phyloP scores from a whole-genome alignment of 805 yeast genomes.

The Starmerella vaccinii region DNA sequence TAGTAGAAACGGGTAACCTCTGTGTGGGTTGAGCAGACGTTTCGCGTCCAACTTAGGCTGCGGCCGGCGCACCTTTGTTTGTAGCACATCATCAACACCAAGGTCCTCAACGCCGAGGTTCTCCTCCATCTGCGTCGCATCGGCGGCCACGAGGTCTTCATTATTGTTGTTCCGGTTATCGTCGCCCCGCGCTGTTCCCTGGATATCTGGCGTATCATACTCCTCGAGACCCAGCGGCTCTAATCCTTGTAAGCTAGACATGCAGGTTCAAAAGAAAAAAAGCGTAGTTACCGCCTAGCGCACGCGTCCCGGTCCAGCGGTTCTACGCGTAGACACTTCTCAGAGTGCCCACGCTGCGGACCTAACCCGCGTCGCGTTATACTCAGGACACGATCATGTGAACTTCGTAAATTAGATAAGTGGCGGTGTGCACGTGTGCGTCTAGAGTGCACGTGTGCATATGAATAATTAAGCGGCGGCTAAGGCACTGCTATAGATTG shows the following conservation, averaged over 20 bases:
- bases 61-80: constrained; percentile 11
- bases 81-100: constrained; percentile 20
- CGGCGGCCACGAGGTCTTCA: neutral
- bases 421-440: too few relatives aligned
- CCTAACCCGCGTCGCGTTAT: too few relatives aligned
- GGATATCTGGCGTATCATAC: constrained; percentile 7
- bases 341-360: too few relatives aligned
- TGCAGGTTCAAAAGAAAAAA: neutral
- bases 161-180: neutral
- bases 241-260: neutral
- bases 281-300: too few relatives aligned
- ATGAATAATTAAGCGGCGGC: neutral
- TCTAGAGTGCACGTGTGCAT: too few relatives aligned
- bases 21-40: constrained; percentile 37
- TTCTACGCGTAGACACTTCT: too few relatives aligned
- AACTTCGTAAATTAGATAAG: too few relatives aligned
- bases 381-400: too few relatives aligned
- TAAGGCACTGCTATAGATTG: too few relatives aligned
- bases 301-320: too few relatives aligned
- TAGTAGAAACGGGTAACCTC: constrained; percentile 51
- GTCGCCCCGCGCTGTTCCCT: neutral
- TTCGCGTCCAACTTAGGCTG: constrained; percentile 38
- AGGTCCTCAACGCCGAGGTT: constrained; percentile 23
- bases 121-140: constrained; percentile 17
- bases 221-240: constrained; percentile 12